Evolutionary conservation across 257 asterid species (phyloP).

Genomic region (Nicotiana paniculata): DNA sequence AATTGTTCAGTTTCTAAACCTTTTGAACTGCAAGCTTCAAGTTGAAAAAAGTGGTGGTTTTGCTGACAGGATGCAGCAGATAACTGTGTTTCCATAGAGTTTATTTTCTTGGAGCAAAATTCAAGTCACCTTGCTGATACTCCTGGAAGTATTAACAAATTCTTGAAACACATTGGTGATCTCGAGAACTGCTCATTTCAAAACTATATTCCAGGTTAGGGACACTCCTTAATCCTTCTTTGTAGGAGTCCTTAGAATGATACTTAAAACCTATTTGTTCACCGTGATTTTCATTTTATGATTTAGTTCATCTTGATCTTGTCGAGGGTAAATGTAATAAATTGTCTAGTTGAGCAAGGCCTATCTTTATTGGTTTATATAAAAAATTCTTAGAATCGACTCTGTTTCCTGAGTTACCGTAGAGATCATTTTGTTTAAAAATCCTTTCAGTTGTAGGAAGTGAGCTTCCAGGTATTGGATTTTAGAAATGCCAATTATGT

Average conservation of each 20-base stretch:
- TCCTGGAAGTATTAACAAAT: slow-evolving; percentile 41
- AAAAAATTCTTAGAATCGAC: neutral
- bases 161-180: slow-evolving; percentile 56
- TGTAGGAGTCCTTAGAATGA: neutral
- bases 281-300: neutral
- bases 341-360: neutral
- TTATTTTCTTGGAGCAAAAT: slow-evolving; percentile 57
- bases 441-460: neutral
- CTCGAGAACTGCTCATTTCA: slow-evolving; percentile 65
- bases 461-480: neutral
- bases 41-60: slow-evolving; percentile 17
- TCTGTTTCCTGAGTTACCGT: neutral
- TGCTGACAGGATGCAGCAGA: slow-evolving; percentile 72
- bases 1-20: neutral
- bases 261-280: neutral
- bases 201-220: slow-evolving; percentile 63
- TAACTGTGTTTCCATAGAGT: slow-evolving; percentile 57
- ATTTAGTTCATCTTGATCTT: neutral
- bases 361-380: neutral
- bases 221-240: neutral
- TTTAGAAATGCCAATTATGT: neutral
- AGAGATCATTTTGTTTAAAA: neutral
- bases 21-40: neutral
- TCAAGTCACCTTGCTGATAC: slow-evolving; percentile 46
- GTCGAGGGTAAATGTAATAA: neutral